These are phyloP conservation scores for Paramecium bursaria DNA, from an alignment of 73 alveolate genomes.

Conservation along the genomic window DNA sequence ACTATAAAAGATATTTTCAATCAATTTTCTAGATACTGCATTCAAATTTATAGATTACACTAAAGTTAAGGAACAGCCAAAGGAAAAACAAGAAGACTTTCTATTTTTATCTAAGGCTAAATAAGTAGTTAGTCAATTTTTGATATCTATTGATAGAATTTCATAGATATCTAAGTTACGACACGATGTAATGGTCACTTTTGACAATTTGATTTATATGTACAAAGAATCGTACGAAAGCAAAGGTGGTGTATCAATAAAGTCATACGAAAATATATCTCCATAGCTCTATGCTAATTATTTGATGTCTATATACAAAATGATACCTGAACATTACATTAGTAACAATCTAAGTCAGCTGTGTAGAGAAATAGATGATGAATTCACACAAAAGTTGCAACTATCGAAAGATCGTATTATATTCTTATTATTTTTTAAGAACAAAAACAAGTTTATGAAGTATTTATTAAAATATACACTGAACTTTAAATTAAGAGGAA, in stretches of 20 bases:
- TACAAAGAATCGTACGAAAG: slow-evolving; percentile 51
- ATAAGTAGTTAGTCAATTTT: slow-evolving; percentile 41
- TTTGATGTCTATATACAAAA: slow-evolving; percentile 44
- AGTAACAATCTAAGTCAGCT: slow-evolving; percentile 4
- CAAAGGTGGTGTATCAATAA: slow-evolving; percentile 39
- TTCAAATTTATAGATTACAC: slow-evolving; percentile 22
- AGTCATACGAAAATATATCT: slow-evolving; percentile 46
- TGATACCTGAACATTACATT: slow-evolving; percentile 39
- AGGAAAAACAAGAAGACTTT: background rate
- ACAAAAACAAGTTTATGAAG: slow-evolving; percentile 9
- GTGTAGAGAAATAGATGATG: slow-evolving; percentile 32
- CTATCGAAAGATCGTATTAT: slow-evolving; percentile 6
- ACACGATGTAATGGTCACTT: slow-evolving; percentile 15
- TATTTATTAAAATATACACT: background rate
- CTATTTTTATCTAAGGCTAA: slow-evolving; percentile 37
- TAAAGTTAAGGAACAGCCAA: background rate
- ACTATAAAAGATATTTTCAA: no score
- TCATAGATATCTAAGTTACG: slow-evolving; percentile 22
- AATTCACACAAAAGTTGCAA: slow-evolving; percentile 10
- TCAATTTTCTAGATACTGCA: slow-evolving; percentile 26
- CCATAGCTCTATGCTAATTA: slow-evolving; percentile 47
- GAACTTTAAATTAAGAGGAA: slow-evolving; percentile 7
- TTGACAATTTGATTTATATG: slow-evolving; percentile 36
- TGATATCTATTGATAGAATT: slow-evolving; percentile 26
- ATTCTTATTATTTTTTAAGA: slow-evolving; percentile 12